Conservation (phyloP, 768 basidiomycete species). For the Dendrothele bispora region DNA sequence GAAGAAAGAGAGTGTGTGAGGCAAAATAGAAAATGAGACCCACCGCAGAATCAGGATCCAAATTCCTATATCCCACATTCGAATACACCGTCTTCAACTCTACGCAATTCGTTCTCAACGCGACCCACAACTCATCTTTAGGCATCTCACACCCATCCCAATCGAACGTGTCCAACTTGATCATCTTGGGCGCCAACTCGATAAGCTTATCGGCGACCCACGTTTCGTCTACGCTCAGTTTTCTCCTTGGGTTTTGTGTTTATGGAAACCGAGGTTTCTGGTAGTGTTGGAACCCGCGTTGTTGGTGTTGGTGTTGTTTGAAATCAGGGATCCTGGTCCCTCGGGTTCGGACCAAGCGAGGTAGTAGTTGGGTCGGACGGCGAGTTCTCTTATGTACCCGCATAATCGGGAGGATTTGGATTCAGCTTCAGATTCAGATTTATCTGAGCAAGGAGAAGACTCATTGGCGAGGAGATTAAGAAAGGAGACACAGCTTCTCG, state of each 20-base stretch:
- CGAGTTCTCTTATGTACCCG: slow-evolving; percentile 39
- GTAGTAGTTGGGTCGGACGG: slow-evolving; percentile 51
- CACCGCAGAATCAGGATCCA: slow-evolving; percentile 35
- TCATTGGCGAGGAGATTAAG: slow-evolving; percentile 34
- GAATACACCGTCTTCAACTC: slow-evolving; percentile 40
- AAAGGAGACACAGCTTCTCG: slow-evolving; percentile 34
- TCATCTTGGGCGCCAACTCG: slow-evolving; percentile 30
- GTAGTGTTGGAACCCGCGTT: no score
- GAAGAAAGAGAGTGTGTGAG: background rate
- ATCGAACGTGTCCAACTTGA: slow-evolving; percentile 40
- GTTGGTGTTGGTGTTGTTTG: no score
- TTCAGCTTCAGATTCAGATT: slow-evolving; percentile 44
- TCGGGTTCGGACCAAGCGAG: slow-evolving; percentile 49
- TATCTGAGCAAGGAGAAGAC: slow-evolving; percentile 35
- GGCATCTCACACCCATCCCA: slow-evolving; percentile 55
- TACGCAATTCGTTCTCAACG: slow-evolving; percentile 37
- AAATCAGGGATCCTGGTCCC: no score
- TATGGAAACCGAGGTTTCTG: no score
- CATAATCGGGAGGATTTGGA: no score
- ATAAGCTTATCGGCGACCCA: slow-evolving; percentile 40
- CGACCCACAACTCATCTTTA: slow-evolving; percentile 39
- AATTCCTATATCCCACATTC: slow-evolving; percentile 38
- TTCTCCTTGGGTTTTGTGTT: no score
- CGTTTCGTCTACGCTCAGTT: slow-evolving; percentile 37
- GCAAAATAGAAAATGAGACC: background rate